Evolutionary conservation across 2,329 filamentous ascomycete species (phyloP).

Genomic region (Lizonia empirigonia): DNA sequence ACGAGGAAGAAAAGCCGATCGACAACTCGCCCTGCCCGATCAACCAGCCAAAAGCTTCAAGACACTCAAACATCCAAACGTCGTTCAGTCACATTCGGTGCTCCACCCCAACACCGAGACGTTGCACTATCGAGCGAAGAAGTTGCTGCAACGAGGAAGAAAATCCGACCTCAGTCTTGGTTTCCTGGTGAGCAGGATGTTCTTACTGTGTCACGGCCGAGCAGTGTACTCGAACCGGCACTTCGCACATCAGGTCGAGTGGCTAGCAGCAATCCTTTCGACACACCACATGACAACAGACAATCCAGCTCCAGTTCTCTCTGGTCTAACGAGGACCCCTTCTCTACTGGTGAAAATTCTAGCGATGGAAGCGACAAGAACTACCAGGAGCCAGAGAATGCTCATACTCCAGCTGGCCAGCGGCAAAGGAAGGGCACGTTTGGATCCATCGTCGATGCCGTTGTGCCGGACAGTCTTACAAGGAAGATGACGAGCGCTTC

Average conservation of each 20-base stretch:
- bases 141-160: neutral
- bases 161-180: slow-evolving; percentile 6
- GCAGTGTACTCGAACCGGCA: slow-evolving; percentile 6
- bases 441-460: slow-evolving; percentile 22
- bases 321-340: slow-evolving; percentile 22
- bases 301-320: slow-evolving; percentile 11
- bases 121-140: neutral
- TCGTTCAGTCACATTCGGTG: slow-evolving; percentile 9
- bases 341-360: slow-evolving; percentile 18
- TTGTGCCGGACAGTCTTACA: slow-evolving; percentile 24
- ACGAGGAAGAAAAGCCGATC: slow-evolving; percentile 15
- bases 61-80: slow-evolving; percentile 7
- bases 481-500: slow-evolving; percentile 26
- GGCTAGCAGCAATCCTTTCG: slow-evolving; percentile 9
- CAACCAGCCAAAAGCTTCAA: neutral
- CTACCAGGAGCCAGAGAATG: slow-evolving; percentile 17
- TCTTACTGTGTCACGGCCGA: slow-evolving; percentile 9
- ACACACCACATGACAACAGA: neutral
- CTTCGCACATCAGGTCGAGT: slow-evolving; percentile 10
- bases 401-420: slow-evolving; percentile 8
- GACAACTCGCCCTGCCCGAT: slow-evolving; percentile 1
- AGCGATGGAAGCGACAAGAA: slow-evolving; percentile 4
- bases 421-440: slow-evolving; percentile 20
- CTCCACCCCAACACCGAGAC: neutral
- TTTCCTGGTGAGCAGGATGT: slow-evolving; percentile 9